phyloP scores from a whole-genome alignment of 306 rosid genomes.

The Spatholobus suberectus region DNA sequence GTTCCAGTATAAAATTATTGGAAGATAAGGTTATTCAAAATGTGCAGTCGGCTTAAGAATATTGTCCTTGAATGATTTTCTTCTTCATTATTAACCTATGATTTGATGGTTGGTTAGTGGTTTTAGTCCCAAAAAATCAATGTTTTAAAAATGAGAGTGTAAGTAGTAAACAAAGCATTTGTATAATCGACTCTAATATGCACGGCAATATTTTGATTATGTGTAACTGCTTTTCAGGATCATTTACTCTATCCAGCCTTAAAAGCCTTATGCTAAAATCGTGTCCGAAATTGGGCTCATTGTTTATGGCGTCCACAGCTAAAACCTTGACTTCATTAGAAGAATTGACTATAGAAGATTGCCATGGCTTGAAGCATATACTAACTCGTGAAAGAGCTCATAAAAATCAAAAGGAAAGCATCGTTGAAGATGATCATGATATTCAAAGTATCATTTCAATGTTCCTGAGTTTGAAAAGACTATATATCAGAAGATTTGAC shows the following conservation, averaged over 20 bases:
- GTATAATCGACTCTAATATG: no score
- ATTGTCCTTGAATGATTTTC: no score
- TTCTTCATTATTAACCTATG: no score
- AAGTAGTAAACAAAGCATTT: no score
- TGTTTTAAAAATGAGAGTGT: no score
- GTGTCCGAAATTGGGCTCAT: not conserved
- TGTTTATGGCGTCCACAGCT: not conserved
- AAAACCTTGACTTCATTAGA: not conserved
- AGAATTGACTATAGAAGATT: accelerated
- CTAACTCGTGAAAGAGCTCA: not conserved
- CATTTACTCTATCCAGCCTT: not conserved
- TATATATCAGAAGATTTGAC: accelerated
- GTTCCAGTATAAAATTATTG: no score
- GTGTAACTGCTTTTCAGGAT: not conserved
- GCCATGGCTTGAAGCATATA: not conserved
- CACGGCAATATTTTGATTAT: not conserved
- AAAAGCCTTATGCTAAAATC: accelerated
- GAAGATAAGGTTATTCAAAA: no score
- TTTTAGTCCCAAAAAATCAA: no score
- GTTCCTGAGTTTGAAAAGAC: not conserved
- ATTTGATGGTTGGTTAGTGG: no score
- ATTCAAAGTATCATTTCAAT: not conserved
- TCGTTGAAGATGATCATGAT: not conserved
- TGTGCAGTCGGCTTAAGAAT: no score
- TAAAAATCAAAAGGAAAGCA: not conserved